A percentile compares a stretch with the other conserved stretches of the same genome.
Evolutionary conservation across 176 grass and related monocot genomes (phyloP).

Genomic region (Saccharum officinarum): DNA sequence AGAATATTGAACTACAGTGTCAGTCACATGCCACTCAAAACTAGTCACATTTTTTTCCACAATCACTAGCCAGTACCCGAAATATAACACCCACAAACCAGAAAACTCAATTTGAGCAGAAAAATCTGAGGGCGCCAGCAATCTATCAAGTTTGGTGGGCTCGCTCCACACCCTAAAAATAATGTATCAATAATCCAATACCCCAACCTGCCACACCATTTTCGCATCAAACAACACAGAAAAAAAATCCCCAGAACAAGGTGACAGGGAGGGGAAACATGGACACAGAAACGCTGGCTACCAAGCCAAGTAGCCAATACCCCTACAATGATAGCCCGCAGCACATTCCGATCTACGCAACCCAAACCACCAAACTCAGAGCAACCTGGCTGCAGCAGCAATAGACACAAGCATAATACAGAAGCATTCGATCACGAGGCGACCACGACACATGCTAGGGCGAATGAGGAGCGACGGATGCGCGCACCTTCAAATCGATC

Average conservation of each 20-base stretch:
- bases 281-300: background rate
- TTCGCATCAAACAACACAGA: background rate
- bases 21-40: background rate
- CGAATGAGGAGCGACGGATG: background rate
- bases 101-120: background rate
- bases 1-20: background rate
- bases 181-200: background rate
- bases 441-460: background rate
- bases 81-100: background rate
- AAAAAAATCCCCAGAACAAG: background rate
- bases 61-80: background rate
- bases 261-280: background rate
- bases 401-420: background rate
- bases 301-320: background rate
- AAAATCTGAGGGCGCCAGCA: background rate
- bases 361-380: background rate
- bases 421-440: background rate
- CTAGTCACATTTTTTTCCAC: background rate
- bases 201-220: background rate
- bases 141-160: background rate
- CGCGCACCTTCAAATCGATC: background rate
- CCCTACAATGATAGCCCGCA: background rate
- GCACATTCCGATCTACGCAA: constrained; percentile 12
- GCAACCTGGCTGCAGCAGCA: background rate
- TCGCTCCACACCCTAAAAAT: background rate